phyloP scores from a whole-genome alignment of 257 asterid species.

The Gentiana dahurica region DNA sequence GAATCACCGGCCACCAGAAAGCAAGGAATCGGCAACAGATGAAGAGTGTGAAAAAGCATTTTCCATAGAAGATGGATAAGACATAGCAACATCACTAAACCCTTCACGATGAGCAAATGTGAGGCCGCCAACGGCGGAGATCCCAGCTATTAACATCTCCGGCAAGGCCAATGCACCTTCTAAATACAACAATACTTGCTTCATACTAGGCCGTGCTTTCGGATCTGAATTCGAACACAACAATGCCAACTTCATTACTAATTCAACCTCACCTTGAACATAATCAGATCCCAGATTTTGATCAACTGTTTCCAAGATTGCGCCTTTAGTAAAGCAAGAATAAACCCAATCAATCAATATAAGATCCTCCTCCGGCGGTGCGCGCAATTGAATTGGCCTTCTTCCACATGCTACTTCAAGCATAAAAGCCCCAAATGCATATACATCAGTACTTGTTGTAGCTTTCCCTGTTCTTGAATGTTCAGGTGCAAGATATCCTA shows the following conservation, averaged over 20 bases:
- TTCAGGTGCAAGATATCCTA: constrained; percentile 32
- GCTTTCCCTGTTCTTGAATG: constrained; percentile 10
- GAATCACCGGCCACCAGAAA: constrained; percentile 14
- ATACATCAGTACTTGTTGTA: constrained; percentile 13
- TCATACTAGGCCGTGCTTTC: constrained; percentile 39
- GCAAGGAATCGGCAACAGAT: constrained; percentile 7
- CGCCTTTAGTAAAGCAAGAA: constrained; percentile 32
- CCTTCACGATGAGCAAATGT: background rate
- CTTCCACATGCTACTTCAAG: constrained; percentile 39
- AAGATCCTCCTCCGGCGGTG: constrained; percentile 25
- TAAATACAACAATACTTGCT: constrained; percentile 38
- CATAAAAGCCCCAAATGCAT: constrained; percentile 18
- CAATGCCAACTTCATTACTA: constrained; percentile 44
- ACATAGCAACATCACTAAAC: background rate
- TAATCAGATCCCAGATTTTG: constrained; percentile 21
- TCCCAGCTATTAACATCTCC: constrained; percentile 5
- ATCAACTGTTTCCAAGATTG: constrained; percentile 39
- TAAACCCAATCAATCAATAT: constrained; percentile 40
- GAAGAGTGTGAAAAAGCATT: background rate
- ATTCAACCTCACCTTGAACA: constrained; percentile 22
- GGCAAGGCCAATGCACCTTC: constrained; percentile 14
- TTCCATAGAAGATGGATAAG: background rate
- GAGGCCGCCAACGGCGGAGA: constrained; percentile 3
- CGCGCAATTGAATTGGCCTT: constrained; percentile 39
- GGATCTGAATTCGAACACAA: constrained; percentile 35